These are phyloP conservation scores for Sporothrix phasma DNA, from an alignment of 2,329 filamentous ascomycete species.

Conservation along the genomic window DNA sequence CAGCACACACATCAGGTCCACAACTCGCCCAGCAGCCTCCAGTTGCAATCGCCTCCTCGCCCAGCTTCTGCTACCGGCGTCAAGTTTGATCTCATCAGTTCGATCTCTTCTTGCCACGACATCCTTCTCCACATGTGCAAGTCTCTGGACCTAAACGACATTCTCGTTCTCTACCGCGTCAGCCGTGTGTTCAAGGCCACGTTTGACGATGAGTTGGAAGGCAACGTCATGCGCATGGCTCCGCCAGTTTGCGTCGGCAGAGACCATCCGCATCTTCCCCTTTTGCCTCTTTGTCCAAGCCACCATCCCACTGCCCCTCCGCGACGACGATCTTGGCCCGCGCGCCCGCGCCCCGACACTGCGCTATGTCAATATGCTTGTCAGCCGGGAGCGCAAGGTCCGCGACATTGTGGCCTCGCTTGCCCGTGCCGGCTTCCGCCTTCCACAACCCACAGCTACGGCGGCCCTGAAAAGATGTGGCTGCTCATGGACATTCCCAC, in stretches of 20 bases:
- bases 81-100: slow-evolving; percentile 34
- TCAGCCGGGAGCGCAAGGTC: slow-evolving; percentile 45
- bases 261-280: slow-evolving; percentile 47
- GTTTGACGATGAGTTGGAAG: slow-evolving; percentile 49
- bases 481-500: slow-evolving; percentile 58
- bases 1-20: not conserved
- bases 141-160: slow-evolving; percentile 43
- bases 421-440: slow-evolving; percentile 45
- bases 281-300: slow-evolving; percentile 46
- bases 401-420: slow-evolving; percentile 55
- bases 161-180: slow-evolving; percentile 55
- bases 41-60: no score
- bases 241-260: slow-evolving; percentile 38
- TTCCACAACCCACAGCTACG: slow-evolving; percentile 31
- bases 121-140: slow-evolving; percentile 46
- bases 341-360: slow-evolving; percentile 29
- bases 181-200: slow-evolving; percentile 52
- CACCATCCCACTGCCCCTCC: not conserved
- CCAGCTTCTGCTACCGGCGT: no score
- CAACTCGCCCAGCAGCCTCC: not conserved
- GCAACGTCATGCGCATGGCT: slow-evolving; percentile 49
- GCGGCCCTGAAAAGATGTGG: slow-evolving; percentile 57
- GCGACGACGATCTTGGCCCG: not conserved
- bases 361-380: slow-evolving; percentile 57
- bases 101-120: slow-evolving; percentile 37